These are phyloP conservation scores for Populus hybrid DNA, from an alignment of 441 rosid genomes.

Conservation along the genomic window DNA sequence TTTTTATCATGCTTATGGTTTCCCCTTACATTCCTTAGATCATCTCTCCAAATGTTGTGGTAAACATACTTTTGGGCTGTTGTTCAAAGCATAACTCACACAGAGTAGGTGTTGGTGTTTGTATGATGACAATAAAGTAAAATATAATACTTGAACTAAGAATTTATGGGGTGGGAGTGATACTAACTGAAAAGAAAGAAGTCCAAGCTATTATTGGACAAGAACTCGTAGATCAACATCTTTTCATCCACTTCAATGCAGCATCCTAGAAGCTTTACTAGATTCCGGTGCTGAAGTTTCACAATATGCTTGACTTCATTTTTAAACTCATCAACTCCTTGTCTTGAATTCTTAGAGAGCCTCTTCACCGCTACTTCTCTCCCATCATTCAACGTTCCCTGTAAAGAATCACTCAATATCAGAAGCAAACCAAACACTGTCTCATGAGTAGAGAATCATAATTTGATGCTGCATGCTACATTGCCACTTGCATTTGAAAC, in stretches of 20 bases:
- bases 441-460: not conserved
- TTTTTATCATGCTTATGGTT: no score
- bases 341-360: not conserved
- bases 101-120: not conserved
- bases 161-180: not conserved
- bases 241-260: no score
- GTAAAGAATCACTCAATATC: conserved; percentile 8
- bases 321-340: not conserved
- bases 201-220: not conserved
- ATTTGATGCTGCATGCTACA: no score
- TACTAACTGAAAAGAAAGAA: not conserved
- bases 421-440: not conserved
- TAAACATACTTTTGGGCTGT: no score
- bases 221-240: no score
- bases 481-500: no score
- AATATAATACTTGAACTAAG: not conserved
- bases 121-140: not conserved
- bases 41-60: no score
- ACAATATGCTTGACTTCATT: no score
- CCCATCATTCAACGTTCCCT: conserved; percentile 64
- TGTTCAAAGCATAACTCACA: not conserved
- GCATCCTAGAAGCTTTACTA: no score
- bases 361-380: conserved; percentile 6
- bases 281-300: no score
- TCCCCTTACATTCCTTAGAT: no score